Conservation (phyloP, 2,329 filamentous ascomycete species). For the Colletotrichum musae region DNA sequence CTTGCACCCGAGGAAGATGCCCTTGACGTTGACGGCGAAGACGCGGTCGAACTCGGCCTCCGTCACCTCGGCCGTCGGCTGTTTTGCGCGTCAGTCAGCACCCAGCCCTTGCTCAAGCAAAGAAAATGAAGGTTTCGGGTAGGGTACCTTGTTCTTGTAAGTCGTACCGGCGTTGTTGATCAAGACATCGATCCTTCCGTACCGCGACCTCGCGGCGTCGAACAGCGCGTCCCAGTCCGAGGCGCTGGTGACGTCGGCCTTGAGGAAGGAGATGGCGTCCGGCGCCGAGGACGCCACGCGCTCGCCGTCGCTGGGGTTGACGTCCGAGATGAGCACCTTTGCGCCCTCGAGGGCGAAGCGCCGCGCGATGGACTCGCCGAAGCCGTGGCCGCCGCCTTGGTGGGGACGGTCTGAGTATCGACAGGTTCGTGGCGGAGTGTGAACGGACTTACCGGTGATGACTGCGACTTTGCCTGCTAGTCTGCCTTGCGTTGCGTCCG, state of each 20-base stretch:
- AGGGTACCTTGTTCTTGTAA: conserved; percentile 66
- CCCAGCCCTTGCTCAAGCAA: too few species aligned
- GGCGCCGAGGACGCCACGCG: conserved; percentile 54
- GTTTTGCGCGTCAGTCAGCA: too few species aligned
- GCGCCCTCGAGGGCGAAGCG: conserved; percentile 73
- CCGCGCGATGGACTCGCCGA: conserved; percentile 73
- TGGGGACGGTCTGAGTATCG: background rate
- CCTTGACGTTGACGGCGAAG: conserved; percentile 79
- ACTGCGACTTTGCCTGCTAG: conserved; percentile 31
- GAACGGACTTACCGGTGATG: conserved; percentile 17
- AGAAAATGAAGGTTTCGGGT: too few species aligned
- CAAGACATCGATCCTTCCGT: conserved; percentile 69
- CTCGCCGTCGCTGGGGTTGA: conserved; percentile 66
- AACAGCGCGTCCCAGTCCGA: conserved; percentile 69
- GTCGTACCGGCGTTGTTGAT: conserved; percentile 74
- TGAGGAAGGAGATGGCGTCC: conserved; percentile 53
- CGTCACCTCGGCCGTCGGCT: conserved; percentile 73
- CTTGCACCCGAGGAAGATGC: conserved; percentile 72
- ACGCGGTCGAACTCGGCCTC: conserved; percentile 77
- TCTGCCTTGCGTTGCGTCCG: conserved; percentile 8
- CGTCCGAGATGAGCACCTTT: conserved; percentile 73
- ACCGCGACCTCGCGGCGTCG: conserved; percentile 59
- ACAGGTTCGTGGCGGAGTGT: too few species aligned
- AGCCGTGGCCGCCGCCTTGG: conserved; percentile 58
- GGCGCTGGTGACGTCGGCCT: conserved; percentile 65